phyloP scores from a whole-genome alignment of 768 basidiomycete species.

The Coprinopsis cinerea region DNA sequence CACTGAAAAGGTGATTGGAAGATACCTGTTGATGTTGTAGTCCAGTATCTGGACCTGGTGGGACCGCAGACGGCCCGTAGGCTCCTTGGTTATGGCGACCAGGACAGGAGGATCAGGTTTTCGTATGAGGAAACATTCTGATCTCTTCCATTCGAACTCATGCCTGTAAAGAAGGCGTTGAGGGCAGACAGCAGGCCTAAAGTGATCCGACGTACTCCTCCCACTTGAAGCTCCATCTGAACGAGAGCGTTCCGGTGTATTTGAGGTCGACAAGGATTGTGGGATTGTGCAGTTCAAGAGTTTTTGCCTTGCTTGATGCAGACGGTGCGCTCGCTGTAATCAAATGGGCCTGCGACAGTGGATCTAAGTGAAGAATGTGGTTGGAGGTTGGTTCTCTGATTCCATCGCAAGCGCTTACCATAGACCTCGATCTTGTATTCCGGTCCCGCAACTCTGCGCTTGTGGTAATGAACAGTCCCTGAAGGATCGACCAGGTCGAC shows the following conservation, averaged over 20 bases:
- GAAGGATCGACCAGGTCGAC: constrained; percentile 66
- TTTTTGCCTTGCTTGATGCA: constrained; percentile 66
- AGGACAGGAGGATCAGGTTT: constrained; percentile 87
- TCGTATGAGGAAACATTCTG: constrained; percentile 76
- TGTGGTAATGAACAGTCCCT: constrained; percentile 66
- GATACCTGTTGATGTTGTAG: constrained; percentile 76
- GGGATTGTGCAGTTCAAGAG: constrained; percentile 71
- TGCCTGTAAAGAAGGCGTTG: constrained; percentile 40
- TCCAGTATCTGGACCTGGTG: constrained; percentile 71
- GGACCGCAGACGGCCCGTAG: constrained; percentile 58
- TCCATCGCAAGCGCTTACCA: constrained; percentile 38
- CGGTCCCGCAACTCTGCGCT: constrained; percentile 48
- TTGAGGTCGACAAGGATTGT: constrained; percentile 64
- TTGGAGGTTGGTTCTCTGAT: background rate
- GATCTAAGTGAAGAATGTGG: constrained; percentile 40
- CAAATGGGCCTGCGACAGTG: constrained; percentile 65
- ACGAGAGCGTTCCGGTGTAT: constrained; percentile 65
- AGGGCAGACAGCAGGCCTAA: background rate
- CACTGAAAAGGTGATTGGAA: background rate
- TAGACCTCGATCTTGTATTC: constrained; percentile 64
- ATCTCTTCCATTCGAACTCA: constrained; percentile 81
- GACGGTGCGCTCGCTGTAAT: constrained; percentile 61
- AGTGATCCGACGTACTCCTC: constrained; percentile 56
- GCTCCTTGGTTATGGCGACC: constrained; percentile 76
- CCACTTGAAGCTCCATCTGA: constrained; percentile 78